Base-by-base conservation (phyloP, 169 alveolate species). In the Miamiensis avidus region DNA sequence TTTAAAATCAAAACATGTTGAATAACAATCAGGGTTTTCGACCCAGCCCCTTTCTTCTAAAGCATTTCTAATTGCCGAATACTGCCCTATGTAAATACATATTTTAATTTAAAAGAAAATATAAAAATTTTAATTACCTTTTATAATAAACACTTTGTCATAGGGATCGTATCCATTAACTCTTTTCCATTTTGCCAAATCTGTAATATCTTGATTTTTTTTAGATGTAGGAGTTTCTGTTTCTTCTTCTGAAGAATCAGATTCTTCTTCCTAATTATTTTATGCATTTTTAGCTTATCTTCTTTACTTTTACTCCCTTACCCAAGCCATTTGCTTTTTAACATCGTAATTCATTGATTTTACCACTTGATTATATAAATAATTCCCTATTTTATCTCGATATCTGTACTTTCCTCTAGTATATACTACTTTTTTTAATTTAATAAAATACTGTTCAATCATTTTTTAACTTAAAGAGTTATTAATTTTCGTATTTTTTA, bases 1-100 rank as follows among this genome's bases (percentile, higher is more conserved):
- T 81, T 90, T 91, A 0, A 93, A 29, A 75, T 93, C 94, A 76
- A 93, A 93, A 25, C 89, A 84, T 29, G 86, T 86, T 49, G 92
- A 84, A 65, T 81, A 74, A 1, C 82, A 83, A 82, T 95, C 97
- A 29, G 88, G 88, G 75, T 89, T 91, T 83, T 92, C 96, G 29
- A 65, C 85, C 97, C 98, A 95, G 28, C 96, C 97, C 75, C 97
- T 90, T 49, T 95, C 93, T 31, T 78, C n/a, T 65, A 95, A 83
- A 25, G 96, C 90, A 78, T 91, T 82, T 72, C 85, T 74, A 65
- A 95, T 73, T 32, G 89, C 92, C 30, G 78, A 83, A 85, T 91
- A 93, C 1, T 94, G 95, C 32, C 96, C 96, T 34, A 90, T 75
- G 25, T 94, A 81, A 31, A 94, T 84, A 76, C 92, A 97, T 26